phyloP scores from a whole-genome alignment of 2,329 filamentous ascomycete genomes.

The Fusarium xylarioides region DNA sequence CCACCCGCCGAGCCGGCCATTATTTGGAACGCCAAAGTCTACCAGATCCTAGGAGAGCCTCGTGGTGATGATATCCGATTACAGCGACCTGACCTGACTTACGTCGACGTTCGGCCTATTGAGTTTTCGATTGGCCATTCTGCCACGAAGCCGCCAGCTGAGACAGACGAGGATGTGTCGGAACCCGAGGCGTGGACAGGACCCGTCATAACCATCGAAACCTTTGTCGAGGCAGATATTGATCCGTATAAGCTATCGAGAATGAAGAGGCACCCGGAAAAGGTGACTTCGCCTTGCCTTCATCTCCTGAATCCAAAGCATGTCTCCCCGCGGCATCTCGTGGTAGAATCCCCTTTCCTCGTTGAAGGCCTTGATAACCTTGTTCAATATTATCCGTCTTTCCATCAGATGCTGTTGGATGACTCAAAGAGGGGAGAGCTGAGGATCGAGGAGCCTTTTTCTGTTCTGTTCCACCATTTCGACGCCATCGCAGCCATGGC shows the following conservation, averaged over 20 bases:
- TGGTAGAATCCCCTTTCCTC: neutral
- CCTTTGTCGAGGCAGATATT: neutral
- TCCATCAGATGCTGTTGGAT: neutral
- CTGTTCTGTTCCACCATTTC: neutral
- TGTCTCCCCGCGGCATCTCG: neutral
- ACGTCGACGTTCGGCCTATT: neutral
- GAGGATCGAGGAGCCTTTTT: neutral
- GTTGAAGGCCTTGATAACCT: neutral
- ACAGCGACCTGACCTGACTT: neutral
- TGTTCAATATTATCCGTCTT: neutral
- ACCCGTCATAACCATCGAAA: neutral
- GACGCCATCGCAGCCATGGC: neutral
- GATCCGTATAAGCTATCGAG: neutral
- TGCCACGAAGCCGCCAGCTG: too few species aligned
- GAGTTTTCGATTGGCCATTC: neutral
- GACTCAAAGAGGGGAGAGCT: neutral
- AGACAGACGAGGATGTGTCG: neutral
- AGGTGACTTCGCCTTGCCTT: neutral
- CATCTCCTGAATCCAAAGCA: neutral
- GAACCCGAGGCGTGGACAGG: neutral
- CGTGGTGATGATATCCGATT: neutral
- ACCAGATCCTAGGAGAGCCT: neutral
- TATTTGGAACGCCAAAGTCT: neutral
- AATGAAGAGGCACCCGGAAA: neutral
- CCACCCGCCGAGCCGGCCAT: neutral